Base-by-base conservation (phyloP, 495 filamentous ascomycete genomes). In the Daldinia bambusicola region DNA sequence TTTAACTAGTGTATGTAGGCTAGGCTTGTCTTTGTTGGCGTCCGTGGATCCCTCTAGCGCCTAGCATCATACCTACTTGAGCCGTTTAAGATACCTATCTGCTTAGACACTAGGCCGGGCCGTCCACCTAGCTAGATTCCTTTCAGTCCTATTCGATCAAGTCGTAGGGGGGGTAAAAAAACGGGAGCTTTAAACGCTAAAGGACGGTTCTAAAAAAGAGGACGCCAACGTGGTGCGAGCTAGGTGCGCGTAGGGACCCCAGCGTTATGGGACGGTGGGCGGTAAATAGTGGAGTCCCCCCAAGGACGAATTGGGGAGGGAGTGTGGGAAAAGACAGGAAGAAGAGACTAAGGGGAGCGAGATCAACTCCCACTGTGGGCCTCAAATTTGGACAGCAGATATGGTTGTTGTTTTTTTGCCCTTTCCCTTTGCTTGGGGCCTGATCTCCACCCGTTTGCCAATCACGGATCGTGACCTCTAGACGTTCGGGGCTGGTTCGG, bases 401-500 rank as follows among this genome's bases (percentile, higher is more conserved):
- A 18, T 26, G 34, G 34, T 36, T 36, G 2, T 36, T 36, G 1
- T 36, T 36, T 36, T 36, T 36, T 36, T 36, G 2, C 34, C n/a
- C n/a, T n/a, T n/a, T 36, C 9, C 9, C 9, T 10, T 30, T 60
- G 14, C 53, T 61, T 67, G 43, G 58, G 57, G 41, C 52, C 52
- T 73, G 70, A 73, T 69, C 61, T 66, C 61, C 56, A 53, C 66
- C 36, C 6, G 45, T 60, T 45, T 63, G 51, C 65, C 65, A 73
- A 66, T 66, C 66, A 73, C 58, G 66, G 66, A 61, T 61, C 61
- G 62, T 55, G 51, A 73, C 70, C 70, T 62, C 36, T 66, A 53
- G 45, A 69, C n/a, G 45, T 51, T 69, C 66, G 70, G 70, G 40
- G 18, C 20, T 69, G 66, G 70, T 69, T 69, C 70, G 70, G 70